Percentiles rank a stretch among this genome's conserved stretches.
Evolutionary conservation across 257 asterid species (phyloP).

Genomic region (Nicotiana undulata): DNA sequence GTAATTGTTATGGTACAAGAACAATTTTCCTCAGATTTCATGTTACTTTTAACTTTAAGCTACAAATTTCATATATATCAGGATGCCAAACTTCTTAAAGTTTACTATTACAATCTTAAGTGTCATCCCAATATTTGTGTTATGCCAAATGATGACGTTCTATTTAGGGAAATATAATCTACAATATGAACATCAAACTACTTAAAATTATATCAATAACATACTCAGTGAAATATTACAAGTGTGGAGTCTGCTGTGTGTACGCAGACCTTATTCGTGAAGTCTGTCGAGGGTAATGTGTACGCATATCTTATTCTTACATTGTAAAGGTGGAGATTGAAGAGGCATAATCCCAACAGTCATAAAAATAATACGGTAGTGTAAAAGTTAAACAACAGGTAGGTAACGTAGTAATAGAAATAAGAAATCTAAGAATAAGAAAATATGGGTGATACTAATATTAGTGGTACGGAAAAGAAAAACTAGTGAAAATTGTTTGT

Average conservation of each 20-base stretch:
- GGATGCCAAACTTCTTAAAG: not conserved
- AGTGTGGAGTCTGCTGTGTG: too few species aligned
- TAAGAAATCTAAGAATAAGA: too few species aligned
- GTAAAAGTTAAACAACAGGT: too few species aligned
- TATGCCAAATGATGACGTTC: not conserved
- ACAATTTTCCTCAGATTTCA: not conserved
- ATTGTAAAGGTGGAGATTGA: too few species aligned
- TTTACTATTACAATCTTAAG: not conserved
- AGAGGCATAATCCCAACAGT: too few species aligned
- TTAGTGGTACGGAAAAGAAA: not conserved
- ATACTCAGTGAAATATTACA: too few species aligned
- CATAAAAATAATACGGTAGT: too few species aligned
- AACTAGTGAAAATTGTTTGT: not conserved
- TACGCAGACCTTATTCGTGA: too few species aligned
- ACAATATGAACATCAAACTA: not conserved
- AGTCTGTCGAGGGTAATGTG: too few species aligned
- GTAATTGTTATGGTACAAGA: not conserved
- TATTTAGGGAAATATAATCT: not conserved
- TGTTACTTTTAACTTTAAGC: not conserved
- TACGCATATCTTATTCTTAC: too few species aligned
- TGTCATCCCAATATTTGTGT: not conserved
- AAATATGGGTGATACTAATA: too few species aligned
- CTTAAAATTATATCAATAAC: not conserved
- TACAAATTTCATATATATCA: not conserved
- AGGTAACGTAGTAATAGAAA: too few species aligned